Percentiles rank a stretch among this genome's conserved stretches.
These are phyloP conservation scores for Ceratocystis smalleyi DNA, from an alignment of 2,329 filamentous ascomycete species.

Conservation along the genomic window DNA sequence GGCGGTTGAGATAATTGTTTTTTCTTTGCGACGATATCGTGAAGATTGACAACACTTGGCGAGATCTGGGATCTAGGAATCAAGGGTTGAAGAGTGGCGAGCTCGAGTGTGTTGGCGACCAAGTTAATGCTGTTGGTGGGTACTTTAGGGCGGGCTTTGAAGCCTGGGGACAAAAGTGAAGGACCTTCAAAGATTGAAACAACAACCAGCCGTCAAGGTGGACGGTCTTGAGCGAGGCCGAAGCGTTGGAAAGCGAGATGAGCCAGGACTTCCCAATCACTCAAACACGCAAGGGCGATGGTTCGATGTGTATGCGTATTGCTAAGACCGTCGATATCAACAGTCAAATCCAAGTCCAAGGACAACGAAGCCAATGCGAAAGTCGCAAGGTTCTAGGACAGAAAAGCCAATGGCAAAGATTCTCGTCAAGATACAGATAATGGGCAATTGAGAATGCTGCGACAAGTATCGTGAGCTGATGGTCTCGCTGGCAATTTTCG, in stretches of 20 bases:
- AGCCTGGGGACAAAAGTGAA: background rate
- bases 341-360: background rate
- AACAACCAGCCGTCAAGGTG: background rate
- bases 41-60: background rate
- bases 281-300: background rate
- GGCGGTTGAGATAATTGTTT: background rate
- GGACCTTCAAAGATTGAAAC: background rate
- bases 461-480: background rate
- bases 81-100: background rate
- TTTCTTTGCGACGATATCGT: constrained; percentile 6
- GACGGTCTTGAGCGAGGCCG: background rate
- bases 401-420: background rate
- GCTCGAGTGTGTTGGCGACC: background rate
- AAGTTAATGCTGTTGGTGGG: background rate
- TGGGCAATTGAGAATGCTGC: background rate
- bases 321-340: background rate
- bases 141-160: background rate
- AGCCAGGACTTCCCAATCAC: background rate
- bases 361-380: background rate
- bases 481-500: background rate
- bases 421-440: background rate
- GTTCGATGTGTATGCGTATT: background rate
- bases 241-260: background rate
- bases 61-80: background rate
- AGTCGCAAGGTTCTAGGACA: background rate